A percentile compares a stretch with the other conserved stretches of the same genome.
Evolutionary conservation across 2,329 filamentous ascomycete species (phyloP).

Genomic region (Sarocladium kiliense): DNA sequence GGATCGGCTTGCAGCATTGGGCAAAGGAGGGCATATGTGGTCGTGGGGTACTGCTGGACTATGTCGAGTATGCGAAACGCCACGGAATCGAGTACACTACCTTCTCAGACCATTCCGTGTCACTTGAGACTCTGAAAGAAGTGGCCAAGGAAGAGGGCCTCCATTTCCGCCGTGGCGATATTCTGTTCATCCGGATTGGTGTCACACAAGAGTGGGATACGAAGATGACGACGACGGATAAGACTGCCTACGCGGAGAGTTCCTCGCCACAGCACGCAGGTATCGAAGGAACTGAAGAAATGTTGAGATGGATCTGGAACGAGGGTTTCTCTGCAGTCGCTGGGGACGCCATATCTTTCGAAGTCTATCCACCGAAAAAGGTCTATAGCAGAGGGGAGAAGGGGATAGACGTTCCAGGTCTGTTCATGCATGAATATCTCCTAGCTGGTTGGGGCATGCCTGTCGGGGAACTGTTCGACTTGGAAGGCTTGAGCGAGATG

Average conservation of each 20-base stretch:
- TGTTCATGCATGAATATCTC: slow-evolving; percentile 38
- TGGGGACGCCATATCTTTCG: slow-evolving; percentile 36
- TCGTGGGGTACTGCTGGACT: slow-evolving; percentile 48
- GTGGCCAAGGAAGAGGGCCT: slow-evolving; percentile 35
- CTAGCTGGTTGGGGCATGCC: slow-evolving; percentile 44
- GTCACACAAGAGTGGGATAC: slow-evolving; percentile 23
- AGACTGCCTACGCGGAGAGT: slow-evolving; percentile 38
- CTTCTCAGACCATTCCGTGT: slow-evolving; percentile 34
- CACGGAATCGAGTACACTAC: slow-evolving; percentile 31
- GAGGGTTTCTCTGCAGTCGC: slow-evolving; percentile 40
- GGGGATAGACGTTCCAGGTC: not conserved
- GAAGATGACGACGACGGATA: slow-evolving; percentile 30
- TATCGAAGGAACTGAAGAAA: slow-evolving; percentile 31
- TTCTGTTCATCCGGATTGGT: slow-evolving; percentile 43
- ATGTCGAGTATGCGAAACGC: slow-evolving; percentile 34
- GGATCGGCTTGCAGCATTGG: slow-evolving; percentile 45
- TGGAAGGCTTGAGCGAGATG: slow-evolving; percentile 29
- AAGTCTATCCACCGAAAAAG: slow-evolving; percentile 26
- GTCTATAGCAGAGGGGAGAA: slow-evolving; percentile 17
- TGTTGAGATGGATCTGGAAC: slow-evolving; percentile 41
- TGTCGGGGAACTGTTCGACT: slow-evolving; percentile 19
- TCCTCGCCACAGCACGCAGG: slow-evolving; percentile 30
- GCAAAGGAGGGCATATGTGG: slow-evolving; percentile 41
- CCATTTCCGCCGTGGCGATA: slow-evolving; percentile 43
- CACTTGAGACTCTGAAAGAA: slow-evolving; percentile 20